Percentiles rank a stretch among this genome's conserved stretches.
phyloP scores from a whole-genome alignment of 2,329 filamentous ascomycete genomes.

The Colletotrichum graminicola region DNA sequence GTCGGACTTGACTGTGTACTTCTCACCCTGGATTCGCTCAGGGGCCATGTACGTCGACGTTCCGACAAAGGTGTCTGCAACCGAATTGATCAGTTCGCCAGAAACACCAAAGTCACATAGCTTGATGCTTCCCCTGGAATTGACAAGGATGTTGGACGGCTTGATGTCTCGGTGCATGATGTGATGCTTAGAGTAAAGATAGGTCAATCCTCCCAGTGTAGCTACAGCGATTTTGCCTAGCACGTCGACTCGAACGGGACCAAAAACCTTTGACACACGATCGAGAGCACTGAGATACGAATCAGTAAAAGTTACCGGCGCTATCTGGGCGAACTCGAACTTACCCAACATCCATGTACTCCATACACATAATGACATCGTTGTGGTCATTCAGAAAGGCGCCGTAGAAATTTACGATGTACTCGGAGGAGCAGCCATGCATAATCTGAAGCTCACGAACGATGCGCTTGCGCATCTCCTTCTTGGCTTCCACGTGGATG shows the following conservation, averaged over 20 bases:
- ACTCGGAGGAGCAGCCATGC: constrained; percentile 96
- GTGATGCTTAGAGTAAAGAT: constrained; percentile 93
- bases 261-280: constrained; percentile 93
- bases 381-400: constrained; percentile 97
- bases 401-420: constrained; percentile 98
- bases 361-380: constrained; percentile 99
- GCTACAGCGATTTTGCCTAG: constrained; percentile 98
- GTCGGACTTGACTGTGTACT: constrained; percentile 97
- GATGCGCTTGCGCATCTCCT: constrained; percentile 96
- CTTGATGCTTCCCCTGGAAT: constrained; percentile 94
- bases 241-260: constrained; percentile 94
- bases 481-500: constrained; percentile 98
- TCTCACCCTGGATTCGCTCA: constrained; percentile 95
- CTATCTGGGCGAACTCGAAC: constrained; percentile 51
- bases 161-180: constrained; percentile 99
- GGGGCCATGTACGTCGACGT: constrained; percentile 99
- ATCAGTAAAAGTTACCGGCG: constrained; percentile 37
- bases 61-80: constrained; percentile 97
- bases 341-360: constrained; percentile 99
- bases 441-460: constrained; percentile 98
- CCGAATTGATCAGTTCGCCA: constrained; percentile 96
- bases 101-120: constrained; percentile 99
- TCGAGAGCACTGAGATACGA: constrained; percentile 79
- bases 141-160: constrained; percentile 96
- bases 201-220: constrained; percentile 91